A percentile compares a stretch with the other conserved stretches of the same genome.
Evolutionary conservation across 306 rosid genomes (phyloP).

Genomic region (Cajanus cajan): DNA sequence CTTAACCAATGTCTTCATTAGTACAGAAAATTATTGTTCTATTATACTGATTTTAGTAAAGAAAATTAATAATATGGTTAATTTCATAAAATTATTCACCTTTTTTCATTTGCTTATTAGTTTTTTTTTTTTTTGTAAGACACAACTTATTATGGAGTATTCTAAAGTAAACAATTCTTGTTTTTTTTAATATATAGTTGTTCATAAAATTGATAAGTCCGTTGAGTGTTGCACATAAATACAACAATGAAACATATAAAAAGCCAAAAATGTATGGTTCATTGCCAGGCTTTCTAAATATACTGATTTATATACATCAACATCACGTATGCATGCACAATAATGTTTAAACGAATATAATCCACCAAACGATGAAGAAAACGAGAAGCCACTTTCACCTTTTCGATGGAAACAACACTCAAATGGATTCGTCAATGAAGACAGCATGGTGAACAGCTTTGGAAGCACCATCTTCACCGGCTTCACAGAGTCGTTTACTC

Average conservation of each 20-base stretch:
- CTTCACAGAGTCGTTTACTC: no score
- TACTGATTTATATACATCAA: not conserved
- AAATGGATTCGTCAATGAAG: slow-evolving; percentile 35
- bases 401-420: slow-evolving; percentile 45
- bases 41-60: no score
- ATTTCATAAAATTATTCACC: no score
- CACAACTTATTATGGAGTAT: no score
- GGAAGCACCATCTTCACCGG: slow-evolving; percentile 46
- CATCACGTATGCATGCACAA: slow-evolving; percentile 18
- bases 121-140: no score
- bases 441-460: slow-evolving; percentile 36
- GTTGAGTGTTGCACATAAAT: not conserved
- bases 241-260: not conserved
- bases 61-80: no score
- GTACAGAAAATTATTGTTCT: no score
- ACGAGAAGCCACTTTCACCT: slow-evolving; percentile 40
- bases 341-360: slow-evolving; percentile 21
- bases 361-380: slow-evolving; percentile 40
- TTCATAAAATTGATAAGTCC: slow-evolving; percentile 24
- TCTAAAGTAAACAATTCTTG: not conserved
- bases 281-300: slow-evolving; percentile 33
- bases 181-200: not conserved
- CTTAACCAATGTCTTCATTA: no score
- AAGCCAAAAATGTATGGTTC: slow-evolving; percentile 23
- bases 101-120: no score